Percentiles rank a stretch among this genome's conserved stretches.
These are phyloP conservation scores for Dendrobium nobile DNA, from an alignment of 106 monocot species.

Conservation along the genomic window DNA sequence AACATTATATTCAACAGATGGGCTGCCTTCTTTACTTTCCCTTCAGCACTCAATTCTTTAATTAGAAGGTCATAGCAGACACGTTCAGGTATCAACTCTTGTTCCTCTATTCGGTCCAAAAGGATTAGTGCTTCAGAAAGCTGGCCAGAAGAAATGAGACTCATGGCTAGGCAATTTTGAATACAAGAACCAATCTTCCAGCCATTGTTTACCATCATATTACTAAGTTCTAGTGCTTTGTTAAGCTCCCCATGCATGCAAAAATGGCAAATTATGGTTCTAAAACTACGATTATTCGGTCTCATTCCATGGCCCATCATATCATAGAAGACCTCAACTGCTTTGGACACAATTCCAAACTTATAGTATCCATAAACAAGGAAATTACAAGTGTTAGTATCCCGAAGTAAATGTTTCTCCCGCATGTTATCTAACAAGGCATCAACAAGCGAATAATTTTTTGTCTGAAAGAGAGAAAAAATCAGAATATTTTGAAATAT, in stretches of 20 bases:
- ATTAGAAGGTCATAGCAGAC: slow-evolving; percentile 47
- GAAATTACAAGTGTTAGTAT: slow-evolving; percentile 66
- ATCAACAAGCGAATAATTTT: slow-evolving; percentile 38
- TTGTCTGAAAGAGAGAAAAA: slow-evolving; percentile 58
- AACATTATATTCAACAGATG: slow-evolving; percentile 72
- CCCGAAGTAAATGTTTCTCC: slow-evolving; percentile 22
- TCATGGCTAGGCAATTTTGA: slow-evolving; percentile 32
- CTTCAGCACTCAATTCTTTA: slow-evolving; percentile 44
- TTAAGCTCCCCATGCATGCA: slow-evolving; percentile 33
- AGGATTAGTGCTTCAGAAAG: slow-evolving; percentile 44
- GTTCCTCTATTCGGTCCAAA: slow-evolving; percentile 29
- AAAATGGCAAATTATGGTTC: slow-evolving; percentile 43
- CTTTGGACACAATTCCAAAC: slow-evolving; percentile 37
- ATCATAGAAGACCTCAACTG: slow-evolving; percentile 37
- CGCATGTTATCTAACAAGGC: slow-evolving; percentile 56
- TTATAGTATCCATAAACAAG: slow-evolving; percentile 68
- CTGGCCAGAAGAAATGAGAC: slow-evolving; percentile 33
- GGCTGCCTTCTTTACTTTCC: slow-evolving; percentile 43
- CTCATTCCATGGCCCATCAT: slow-evolving; percentile 42
- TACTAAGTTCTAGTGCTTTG: slow-evolving; percentile 52
- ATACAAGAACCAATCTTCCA: slow-evolving; percentile 48
- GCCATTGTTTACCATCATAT: slow-evolving; percentile 37
- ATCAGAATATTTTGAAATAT: slow-evolving; percentile 65
- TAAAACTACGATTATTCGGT: slow-evolving; percentile 64
- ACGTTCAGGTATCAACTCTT: slow-evolving; percentile 13